Conservation (phyloP, 306 rosid species). For the Dicorynia guianensis region DNA sequence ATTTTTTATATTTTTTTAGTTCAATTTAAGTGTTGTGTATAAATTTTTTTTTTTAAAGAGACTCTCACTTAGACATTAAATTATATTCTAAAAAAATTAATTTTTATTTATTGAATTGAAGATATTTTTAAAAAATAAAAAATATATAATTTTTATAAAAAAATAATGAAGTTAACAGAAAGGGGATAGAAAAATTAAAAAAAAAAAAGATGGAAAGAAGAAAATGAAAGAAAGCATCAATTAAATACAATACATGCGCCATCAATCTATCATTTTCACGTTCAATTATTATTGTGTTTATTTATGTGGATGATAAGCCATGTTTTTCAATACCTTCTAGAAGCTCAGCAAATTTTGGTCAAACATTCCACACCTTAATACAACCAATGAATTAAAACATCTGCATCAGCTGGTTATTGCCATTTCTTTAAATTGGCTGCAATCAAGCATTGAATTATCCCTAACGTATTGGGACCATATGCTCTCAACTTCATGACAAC, state of each 20-base stretch:
- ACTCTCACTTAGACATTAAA: no score
- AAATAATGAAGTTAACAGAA: no score
- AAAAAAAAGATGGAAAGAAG: neutral
- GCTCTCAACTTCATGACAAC: conserved; percentile 26
- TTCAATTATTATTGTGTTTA: neutral
- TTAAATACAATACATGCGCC: no score
- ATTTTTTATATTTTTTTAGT: no score
- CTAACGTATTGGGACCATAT: conserved; percentile 26
- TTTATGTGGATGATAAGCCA: no score
- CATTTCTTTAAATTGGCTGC: neutral
- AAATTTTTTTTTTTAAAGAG: no score
- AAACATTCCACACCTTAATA: conserved; percentile 29
- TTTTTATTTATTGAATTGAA: no score
- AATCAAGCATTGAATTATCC: neutral
- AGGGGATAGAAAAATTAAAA: no score
- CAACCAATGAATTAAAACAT: conserved; percentile 3
- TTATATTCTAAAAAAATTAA: no score
- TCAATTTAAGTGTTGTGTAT: no score
- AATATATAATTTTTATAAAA: no score
- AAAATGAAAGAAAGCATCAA: neutral
- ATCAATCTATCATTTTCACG: conserved; percentile 4
- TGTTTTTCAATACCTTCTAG: conserved; percentile 32
- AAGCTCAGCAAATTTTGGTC: conserved; percentile 34
- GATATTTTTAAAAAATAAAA: no score
- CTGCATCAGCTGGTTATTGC: neutral